Evolutionary conservation across 2,329 filamentous ascomycete species (phyloP), one percentile per base, ranked within the genome.

Genomic region (Colletotrichum graminicola): DNA sequence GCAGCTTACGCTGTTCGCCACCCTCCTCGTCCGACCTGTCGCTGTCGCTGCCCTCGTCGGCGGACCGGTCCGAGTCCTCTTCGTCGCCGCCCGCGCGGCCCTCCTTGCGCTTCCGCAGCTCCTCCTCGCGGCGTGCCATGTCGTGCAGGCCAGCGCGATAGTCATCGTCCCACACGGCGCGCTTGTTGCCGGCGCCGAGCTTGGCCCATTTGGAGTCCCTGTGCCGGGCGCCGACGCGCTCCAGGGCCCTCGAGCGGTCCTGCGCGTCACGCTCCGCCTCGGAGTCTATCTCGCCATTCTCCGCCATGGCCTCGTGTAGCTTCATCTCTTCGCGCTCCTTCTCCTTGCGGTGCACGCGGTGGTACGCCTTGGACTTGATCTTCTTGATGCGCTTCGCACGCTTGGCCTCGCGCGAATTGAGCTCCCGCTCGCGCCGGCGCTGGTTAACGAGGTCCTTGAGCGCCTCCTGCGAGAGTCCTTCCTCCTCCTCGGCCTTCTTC

Each of bases 331-430:
- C 80, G 66, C 87, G 84, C 75, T 87, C 81, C 75, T 85, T 77
- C 80, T 91, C 93, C 79, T 92, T 97, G 47, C 95, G 91, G 81
- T 98, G 95, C 18, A 98, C 92, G 55, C 95, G 92, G 66, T 95
- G 93, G 79, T 97, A 99, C 0, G 94, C 90, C 81, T 98, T 99
- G 79, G 93, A 97, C 87, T 99, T 99, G 84, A 99, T 99, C 85
- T 98, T 98, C 84, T 98, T 97, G 82, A 99, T 94, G 32, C 96
- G 92, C 82, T 95, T 97, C 10, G 94, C 90, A 67, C 94, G 92
- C 54, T 94, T 91, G 77, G 97, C 92, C 82, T 98, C 95, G 14
- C 95, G 89, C 76, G 97, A 97, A 74, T 95, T 88, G 10, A 97
- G 83, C 77, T 98, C 95, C 75, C 96, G 88, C 74, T 93, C 91